phyloP scores from a whole-genome alignment of 441 rosid genomes.

The Pelargonium fulgidum region DNA sequence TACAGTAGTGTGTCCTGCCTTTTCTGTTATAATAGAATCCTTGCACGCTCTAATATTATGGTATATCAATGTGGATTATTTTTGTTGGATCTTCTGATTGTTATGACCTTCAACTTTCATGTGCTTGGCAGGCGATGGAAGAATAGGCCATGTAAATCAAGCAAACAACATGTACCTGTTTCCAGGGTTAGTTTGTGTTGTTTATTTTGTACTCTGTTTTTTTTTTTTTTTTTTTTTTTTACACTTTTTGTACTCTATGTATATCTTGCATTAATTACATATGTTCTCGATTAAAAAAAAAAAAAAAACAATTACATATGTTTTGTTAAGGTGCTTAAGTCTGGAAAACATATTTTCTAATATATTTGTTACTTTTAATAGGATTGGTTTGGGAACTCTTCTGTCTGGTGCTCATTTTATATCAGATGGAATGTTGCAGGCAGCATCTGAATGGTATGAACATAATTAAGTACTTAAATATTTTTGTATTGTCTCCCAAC shows the following conservation, averaged over 20 bases:
- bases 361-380: slow-evolving; percentile 22
- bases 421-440: slow-evolving; percentile 82
- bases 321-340: slow-evolving; percentile 7
- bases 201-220: slow-evolving; percentile 9
- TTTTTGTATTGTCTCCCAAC: not conserved
- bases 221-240: too few relatives aligned
- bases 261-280: not conserved
- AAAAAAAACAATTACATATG: too few relatives aligned
- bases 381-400: slow-evolving; percentile 90
- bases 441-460: slow-evolving; percentile 85
- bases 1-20: slow-evolving; percentile 12
- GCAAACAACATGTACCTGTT: slow-evolving; percentile 99
- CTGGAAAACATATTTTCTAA: slow-evolving; percentile 13
- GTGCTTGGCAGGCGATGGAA: slow-evolving; percentile 63
- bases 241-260: too few relatives aligned
- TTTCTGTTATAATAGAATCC: slow-evolving; percentile 5
- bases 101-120: slow-evolving; percentile 12
- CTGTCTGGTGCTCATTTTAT: slow-evolving; percentile 72
- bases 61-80: not conserved
- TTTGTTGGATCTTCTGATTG: slow-evolving; percentile 5
- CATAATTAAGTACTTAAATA: slow-evolving; percentile 2
- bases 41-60: not conserved
- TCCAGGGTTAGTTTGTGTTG: slow-evolving; percentile 66
- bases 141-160: slow-evolving; percentile 86
- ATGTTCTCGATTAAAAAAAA: not conserved